Percentiles rank a stretch among this genome's conserved stretches.
Conservation (phyloP, 73 alveolate genomes). For the Tetrahymena elliotti region DNA sequence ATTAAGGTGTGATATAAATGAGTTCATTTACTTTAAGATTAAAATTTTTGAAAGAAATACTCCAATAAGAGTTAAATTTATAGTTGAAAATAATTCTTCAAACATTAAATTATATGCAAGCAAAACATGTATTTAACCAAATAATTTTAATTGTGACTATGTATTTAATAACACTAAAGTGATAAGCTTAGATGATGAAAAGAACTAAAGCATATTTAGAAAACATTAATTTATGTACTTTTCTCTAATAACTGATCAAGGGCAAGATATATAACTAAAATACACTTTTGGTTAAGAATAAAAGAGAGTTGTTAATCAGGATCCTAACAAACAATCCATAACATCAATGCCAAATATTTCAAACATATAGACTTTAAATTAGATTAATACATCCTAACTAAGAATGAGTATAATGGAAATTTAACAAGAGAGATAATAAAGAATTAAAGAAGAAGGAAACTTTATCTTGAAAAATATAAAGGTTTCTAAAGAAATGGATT, state of each 20-base stretch:
- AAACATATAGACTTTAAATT: background rate
- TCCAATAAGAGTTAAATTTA: background rate
- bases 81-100: background rate
- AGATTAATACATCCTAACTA: background rate
- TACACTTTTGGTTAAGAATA: background rate
- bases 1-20: background rate
- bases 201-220: background rate
- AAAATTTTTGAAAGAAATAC: background rate
- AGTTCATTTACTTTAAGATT: background rate
- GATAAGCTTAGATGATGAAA: background rate
- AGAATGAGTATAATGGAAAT: background rate
- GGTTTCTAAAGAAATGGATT: background rate
- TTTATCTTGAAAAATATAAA: background rate
- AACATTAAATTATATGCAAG: background rate
- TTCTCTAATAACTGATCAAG: background rate
- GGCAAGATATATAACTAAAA: background rate
- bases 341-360: background rate
- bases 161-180: background rate
- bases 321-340: background rate
- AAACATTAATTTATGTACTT: background rate
- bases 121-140: background rate
- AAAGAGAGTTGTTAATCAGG: background rate
- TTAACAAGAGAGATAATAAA: background rate
- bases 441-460: background rate
- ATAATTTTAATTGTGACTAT: background rate